These are phyloP conservation scores for Chalciporus pseudorubinellus DNA, from an alignment of 768 basidiomycete species.

Conservation along the genomic window DNA sequence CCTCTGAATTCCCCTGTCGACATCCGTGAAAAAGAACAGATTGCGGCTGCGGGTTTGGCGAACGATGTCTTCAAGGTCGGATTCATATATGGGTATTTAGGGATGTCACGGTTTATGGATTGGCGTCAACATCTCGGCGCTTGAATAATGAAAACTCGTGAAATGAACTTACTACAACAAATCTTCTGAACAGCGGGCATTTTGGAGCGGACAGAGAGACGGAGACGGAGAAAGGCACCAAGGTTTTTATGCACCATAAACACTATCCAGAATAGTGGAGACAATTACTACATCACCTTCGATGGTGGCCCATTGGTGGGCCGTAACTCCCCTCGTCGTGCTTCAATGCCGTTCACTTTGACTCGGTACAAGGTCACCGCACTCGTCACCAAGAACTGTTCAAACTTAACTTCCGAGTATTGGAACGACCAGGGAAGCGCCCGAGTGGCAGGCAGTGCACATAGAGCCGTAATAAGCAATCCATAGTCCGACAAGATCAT, in stretches of 20 bases:
- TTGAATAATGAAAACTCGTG: not conserved
- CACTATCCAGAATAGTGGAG: not conserved
- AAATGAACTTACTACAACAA: conserved; percentile 76
- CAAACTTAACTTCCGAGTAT: too few relatives aligned
- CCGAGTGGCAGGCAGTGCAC: too few relatives aligned
- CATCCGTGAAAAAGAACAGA: conserved; percentile 95
- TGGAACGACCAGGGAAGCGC: too few relatives aligned
- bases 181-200: conserved; percentile 69
- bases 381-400: too few relatives aligned
- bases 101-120: conserved; percentile 60
- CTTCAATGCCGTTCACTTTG: too few relatives aligned
- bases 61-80: conserved; percentile 91
- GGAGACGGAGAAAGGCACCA: not conserved
- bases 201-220: not conserved
- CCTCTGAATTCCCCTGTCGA: conserved; percentile 89
- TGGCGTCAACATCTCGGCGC: conserved; percentile 4
- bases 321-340: not conserved
- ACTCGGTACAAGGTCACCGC: too few relatives aligned
- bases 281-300: not conserved
- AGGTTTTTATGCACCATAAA: not conserved
- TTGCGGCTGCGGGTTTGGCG: conserved; percentile 86
- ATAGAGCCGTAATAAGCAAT: too few relatives aligned
- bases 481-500: too few relatives aligned
- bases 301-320: not conserved
- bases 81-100: conserved; percentile 96